Evolutionary conservation across 2,329 filamentous ascomycete genomes (phyloP), one percentile per base, ranked within the genome.

Genomic region (Monascus ruber): DNA sequence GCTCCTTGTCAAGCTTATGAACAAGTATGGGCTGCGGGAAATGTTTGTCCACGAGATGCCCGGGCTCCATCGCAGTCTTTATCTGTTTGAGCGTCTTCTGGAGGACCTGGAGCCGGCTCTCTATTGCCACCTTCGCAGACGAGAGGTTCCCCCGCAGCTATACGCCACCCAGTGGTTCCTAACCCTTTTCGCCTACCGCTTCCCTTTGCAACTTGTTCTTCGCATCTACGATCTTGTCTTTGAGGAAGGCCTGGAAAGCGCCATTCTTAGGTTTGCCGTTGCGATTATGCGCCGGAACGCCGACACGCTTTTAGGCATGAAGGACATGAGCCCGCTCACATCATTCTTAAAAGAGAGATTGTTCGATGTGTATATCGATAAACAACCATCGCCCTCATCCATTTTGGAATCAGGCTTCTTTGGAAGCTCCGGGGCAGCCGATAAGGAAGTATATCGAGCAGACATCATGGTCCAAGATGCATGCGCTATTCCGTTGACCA

Each of bases 151-250:
- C 6, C 83, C 91, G 1, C 86, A 94, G 56, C 73, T 98, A 6
- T 98, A 98, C 58, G 91, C 91, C 34, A 98, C 91, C 0, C 91
- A 98, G 62, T 98, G 91, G 91, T 98, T 98, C 64, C 74, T 98
- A 36, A 98, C 91, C 0, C 73, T 98, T n/a, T 98, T 98, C 57
- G 87, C 89, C 27, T 98, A 98, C 62, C 84, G 93, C 33, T 98
- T 98, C 62, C 91, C 91, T 6, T 73, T 98, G 5, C 91, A 98
- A 58, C 77, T 98, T 6, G 91, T 98, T 5, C 79, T 98, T 42
- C 84, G 91, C 27, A 93, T 98, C 37, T 98, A 96, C 63, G 91
- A 98, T 58, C 69, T 98, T 40, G 91, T 98, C 37, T 72, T 98
- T 11, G 91, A 85, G 35, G 89, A 96, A 62, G 91, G 93, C 2